phyloP scores from a whole-genome alignment of 441 rosid species.

The Croton setiger region DNA sequence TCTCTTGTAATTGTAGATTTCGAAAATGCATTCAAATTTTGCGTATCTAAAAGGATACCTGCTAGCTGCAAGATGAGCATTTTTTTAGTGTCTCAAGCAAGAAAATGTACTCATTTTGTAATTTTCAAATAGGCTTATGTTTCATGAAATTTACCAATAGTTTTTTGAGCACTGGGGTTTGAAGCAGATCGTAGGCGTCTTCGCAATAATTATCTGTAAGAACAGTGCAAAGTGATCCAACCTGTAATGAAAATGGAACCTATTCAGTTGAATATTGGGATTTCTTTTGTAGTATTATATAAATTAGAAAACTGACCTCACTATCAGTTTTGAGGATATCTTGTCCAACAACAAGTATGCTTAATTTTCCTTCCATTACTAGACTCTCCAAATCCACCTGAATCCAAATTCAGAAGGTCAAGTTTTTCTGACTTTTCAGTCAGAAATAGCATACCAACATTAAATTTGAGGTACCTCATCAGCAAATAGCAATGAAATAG shows the following conservation, averaged over 20 bases:
- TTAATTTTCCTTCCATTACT: constrained; percentile 45
- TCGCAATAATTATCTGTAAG: constrained; percentile 64
- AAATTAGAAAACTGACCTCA: constrained; percentile 32
- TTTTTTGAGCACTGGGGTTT: constrained; percentile 41
- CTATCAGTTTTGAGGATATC: constrained; percentile 42
- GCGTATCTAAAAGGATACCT: constrained; percentile 57
- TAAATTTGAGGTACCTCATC: constrained; percentile 42
- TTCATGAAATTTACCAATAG: constrained; percentile 38
- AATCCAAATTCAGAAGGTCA: constrained; percentile 1
- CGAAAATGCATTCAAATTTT: constrained; percentile 38
- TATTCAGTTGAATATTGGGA: not conserved
- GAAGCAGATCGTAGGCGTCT: constrained; percentile 58
- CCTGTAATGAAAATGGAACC: constrained; percentile 26
- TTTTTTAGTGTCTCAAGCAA: constrained; percentile 6
- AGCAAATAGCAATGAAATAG: constrained; percentile 49
- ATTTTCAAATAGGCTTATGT: not conserved
- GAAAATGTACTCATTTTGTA: not conserved
- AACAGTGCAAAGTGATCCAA: constrained; percentile 53
- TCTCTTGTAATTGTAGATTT: constrained; percentile 45
- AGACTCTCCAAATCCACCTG: constrained; percentile 66
- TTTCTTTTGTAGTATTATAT: not conserved
- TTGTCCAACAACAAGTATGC: constrained; percentile 51
- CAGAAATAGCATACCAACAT: too few species aligned
- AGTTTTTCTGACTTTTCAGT: too few species aligned
- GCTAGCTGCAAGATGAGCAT: constrained; percentile 45